These are phyloP conservation scores for Entelexis paramagnoliae DNA, from an alignment of 1,139 yeast genomes.

Conservation along the genomic window DNA sequence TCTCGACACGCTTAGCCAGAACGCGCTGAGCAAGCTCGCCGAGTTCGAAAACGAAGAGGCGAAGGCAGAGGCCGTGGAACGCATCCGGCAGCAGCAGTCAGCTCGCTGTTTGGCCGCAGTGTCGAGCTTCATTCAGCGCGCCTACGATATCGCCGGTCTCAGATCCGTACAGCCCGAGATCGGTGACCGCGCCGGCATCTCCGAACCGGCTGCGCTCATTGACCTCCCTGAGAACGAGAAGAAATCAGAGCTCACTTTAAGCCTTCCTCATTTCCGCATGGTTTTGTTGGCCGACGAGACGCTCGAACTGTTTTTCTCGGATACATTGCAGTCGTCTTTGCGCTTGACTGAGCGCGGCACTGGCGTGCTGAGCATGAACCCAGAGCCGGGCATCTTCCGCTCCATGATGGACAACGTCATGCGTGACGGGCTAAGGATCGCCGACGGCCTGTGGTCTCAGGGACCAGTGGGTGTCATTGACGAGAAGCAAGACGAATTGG, in stretches of 20 bases:
- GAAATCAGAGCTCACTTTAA: conserved; percentile 33
- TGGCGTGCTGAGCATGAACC: conserved; percentile 26
- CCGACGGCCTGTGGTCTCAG: conserved; percentile 78
- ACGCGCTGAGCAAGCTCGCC: conserved; percentile 10
- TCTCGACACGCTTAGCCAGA: conserved; percentile 15
- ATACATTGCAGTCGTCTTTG: conserved; percentile 54
- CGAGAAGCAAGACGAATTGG: conserved; percentile 27
- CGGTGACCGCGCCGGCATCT: conserved; percentile 22
- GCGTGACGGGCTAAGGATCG: conserved; percentile 87
- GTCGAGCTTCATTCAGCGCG: conserved; percentile 73
- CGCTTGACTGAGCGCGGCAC: conserved; percentile 47
- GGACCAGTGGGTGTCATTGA: conserved; percentile 32
- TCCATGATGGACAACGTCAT: conserved; percentile 85
- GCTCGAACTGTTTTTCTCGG: conserved; percentile 68
- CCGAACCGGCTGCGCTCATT: conserved; percentile 16
- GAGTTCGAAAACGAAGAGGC: conserved; percentile 18
- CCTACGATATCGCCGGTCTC: conserved; percentile 60
- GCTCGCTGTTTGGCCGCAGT: conserved; percentile 82
- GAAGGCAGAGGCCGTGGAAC: conserved; percentile 33
- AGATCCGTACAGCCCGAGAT: conserved; percentile 45
- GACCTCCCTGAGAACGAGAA: conserved; percentile 10
- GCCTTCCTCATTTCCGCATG: conserved; percentile 89
- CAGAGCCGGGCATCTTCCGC: conserved; percentile 42
- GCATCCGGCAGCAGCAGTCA: conserved; percentile 57
- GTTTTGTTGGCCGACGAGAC: conserved; percentile 89